Evolutionary conservation across 305 asterid species (phyloP), one percentile per base, ranked within the genome.

Genomic region (Nicotiana rustica): DNA sequence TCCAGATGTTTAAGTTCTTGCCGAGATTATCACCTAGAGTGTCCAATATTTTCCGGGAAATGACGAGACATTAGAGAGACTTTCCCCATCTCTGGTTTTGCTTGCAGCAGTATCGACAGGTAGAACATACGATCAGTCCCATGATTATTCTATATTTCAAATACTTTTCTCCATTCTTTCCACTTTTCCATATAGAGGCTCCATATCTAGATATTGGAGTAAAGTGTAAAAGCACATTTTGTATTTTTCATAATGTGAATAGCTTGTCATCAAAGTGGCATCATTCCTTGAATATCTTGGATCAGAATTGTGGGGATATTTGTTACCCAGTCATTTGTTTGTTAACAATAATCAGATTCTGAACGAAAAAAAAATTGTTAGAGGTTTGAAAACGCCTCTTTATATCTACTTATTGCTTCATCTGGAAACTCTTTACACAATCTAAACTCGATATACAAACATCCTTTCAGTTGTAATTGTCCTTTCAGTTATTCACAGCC

Each of bases 21-120:
- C 98, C 99, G 71, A 89, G 92, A 84, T 82, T 96, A 87, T 94
- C 99, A 17, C 95, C 97, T 4, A 88, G 73, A 89, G 98, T 94
- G 88, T 70, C 97, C 52, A 94, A 82, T 84, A 93, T 94, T 89
- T 91, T 96, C 92, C 92, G 83, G 78, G 97, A 94, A 87, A 93
- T 94, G 98, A 88, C 81, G 91, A 93, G 99, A 86, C 99, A 96
- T 89, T 96, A 93, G 89, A 85, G 85, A 70, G 77, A 65, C n/a
- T 47, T 62, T 80, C n/a, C 67, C 78, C 57, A 7, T 80, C 77
- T 29, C 69, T 47, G 71, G 82, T 66, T 75, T 71, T 64, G 49
- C 18, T 62, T 13, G 71, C 79, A 56, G 86, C 65, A 70, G 62
- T 81, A 69, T 67, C 73, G 10, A 56, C 77, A 49, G 78, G 60